Percentiles rank a stretch among this genome's conserved stretches.
Evolutionary conservation across 2,329 filamentous ascomycete genomes (phyloP).

Genomic region (Coniosporium tulheliwenetii): DNA sequence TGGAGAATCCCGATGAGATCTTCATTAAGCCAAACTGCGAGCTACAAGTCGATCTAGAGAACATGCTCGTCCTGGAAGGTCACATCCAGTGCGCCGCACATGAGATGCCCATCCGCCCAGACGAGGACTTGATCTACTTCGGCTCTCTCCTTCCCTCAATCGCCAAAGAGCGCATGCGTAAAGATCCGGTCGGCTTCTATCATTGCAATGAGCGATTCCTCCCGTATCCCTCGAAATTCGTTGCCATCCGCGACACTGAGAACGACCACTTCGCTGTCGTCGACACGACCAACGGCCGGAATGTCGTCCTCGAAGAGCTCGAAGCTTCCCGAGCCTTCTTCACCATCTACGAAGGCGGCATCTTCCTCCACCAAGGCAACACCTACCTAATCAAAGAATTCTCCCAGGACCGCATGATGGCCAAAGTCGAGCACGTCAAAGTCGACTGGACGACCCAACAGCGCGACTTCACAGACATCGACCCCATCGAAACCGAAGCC

Average conservation of each 20-base stretch:
- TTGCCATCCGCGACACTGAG: slow-evolving; percentile 77
- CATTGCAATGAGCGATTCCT: slow-evolving; percentile 83
- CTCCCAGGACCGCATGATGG: slow-evolving; percentile 61
- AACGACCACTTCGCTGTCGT: slow-evolving; percentile 92
- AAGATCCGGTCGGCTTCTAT: slow-evolving; percentile 67
- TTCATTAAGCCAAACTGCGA: slow-evolving; percentile 83
- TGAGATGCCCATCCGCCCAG: slow-evolving; percentile 80
- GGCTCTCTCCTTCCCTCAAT: slow-evolving; percentile 56
- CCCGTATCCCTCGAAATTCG: slow-evolving; percentile 65
- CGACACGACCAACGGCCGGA: slow-evolving; percentile 68
- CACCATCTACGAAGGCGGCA: slow-evolving; percentile 90
- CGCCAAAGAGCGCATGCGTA: slow-evolving; percentile 56
- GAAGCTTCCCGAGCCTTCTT: slow-evolving; percentile 91
- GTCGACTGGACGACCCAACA: slow-evolving; percentile 94
- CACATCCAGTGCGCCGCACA: slow-evolving; percentile 91
- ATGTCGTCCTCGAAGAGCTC: slow-evolving; percentile 84
- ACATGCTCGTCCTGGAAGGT: slow-evolving; percentile 80
- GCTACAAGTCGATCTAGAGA: slow-evolving; percentile 80
- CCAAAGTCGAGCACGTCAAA: slow-evolving; percentile 73
- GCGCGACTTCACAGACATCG: slow-evolving; percentile 85
- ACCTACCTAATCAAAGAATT: slow-evolving; percentile 89
- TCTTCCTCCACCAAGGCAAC: slow-evolving; percentile 91
- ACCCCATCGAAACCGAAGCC: slow-evolving; percentile 81
- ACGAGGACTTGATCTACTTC: slow-evolving; percentile 65
- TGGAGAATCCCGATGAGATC: slow-evolving; percentile 88